A percentile compares a stretch with the other conserved stretches of the same genome.
These are phyloP conservation scores for Linum usitatissimum DNA, from an alignment of 345 rosid genomes.

Conservation along the genomic window DNA sequence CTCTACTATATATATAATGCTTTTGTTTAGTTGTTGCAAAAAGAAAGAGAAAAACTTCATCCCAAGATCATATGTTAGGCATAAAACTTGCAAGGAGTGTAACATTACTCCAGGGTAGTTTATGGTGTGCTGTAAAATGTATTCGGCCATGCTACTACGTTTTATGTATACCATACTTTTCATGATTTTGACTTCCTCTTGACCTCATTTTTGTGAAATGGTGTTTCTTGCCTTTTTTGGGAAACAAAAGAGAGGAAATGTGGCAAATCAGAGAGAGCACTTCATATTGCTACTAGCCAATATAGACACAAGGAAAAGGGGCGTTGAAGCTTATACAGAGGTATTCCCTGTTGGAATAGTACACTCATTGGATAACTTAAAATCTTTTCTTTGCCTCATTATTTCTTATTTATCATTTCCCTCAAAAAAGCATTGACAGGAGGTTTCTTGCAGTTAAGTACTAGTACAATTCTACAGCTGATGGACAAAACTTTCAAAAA, in stretches of 20 bases:
- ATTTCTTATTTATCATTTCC: neutral
- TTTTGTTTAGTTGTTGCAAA: neutral
- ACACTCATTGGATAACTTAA: slow-evolving; percentile 1
- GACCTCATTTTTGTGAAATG: slow-evolving; percentile 5
- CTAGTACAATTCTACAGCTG: slow-evolving; percentile 38
- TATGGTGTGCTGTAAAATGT: too few relatives aligned
- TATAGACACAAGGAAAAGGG: slow-evolving; percentile 51
- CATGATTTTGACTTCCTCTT: neutral
- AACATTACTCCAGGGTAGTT: neutral
- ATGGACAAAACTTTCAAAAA: slow-evolving; percentile 63
- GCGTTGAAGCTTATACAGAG: slow-evolving; percentile 28
- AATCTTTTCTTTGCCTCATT: neutral
- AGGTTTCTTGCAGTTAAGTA: slow-evolving; percentile 44
- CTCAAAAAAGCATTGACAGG: slow-evolving; percentile 18
- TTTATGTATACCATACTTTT: neutral
- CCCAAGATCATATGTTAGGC: neutral
- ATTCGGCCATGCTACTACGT: neutral
- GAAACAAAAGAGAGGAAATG: slow-evolving; percentile 81
- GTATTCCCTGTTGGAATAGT: slow-evolving; percentile 23
- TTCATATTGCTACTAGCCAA: slow-evolving; percentile 84
- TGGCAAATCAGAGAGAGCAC: slow-evolving; percentile 98
- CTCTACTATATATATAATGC: neutral
- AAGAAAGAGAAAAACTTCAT: too few relatives aligned
- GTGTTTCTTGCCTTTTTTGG: slow-evolving; percentile 11
- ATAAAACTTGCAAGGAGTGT: neutral